Conservation (phyloP, 257 asterid species). For the Solanum infundibuliforme region DNA sequence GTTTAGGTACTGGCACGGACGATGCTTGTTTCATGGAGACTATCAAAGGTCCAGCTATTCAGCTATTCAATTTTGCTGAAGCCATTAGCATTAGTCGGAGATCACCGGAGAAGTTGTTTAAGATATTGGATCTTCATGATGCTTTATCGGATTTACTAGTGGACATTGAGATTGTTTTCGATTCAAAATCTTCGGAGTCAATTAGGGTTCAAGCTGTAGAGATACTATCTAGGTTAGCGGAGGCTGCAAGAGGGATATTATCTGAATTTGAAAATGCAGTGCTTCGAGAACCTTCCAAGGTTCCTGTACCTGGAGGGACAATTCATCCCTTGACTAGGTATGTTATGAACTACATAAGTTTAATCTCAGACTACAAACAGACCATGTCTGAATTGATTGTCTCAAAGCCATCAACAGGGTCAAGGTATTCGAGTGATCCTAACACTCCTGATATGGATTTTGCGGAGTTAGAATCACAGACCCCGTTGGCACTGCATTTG, state of each 20-base stretch:
- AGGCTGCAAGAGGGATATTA: conserved; percentile 72
- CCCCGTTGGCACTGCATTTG: conserved; percentile 64
- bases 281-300: conserved; percentile 66
- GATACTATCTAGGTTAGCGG: conserved; percentile 69
- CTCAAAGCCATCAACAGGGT: conserved; percentile 58
- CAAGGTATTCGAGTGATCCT: conserved; percentile 54
- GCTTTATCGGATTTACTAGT: conserved; percentile 66
- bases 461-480: conserved; percentile 44
- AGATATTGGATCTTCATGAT: conserved; percentile 78
- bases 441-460: conserved; percentile 70
- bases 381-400: conserved; percentile 57
- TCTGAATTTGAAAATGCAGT: conserved; percentile 80
- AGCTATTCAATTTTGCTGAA: conserved; percentile 76
- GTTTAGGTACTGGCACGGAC: conserved; percentile 39
- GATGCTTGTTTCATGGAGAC: conserved; percentile 79
- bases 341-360: conserved; percentile 79
- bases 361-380: conserved; percentile 72
- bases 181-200: conserved; percentile 52
- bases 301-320: conserved; percentile 86
- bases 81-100: conserved; percentile 72
- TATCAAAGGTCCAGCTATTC: conserved; percentile 74
- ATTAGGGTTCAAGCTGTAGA: conserved; percentile 69
- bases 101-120: conserved; percentile 86
- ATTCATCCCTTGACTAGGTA: conserved; percentile 87
- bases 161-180: conserved; percentile 63